Base-by-base conservation (phyloP, 148 eudicot genomes). In the Silene latifolia region DNA sequence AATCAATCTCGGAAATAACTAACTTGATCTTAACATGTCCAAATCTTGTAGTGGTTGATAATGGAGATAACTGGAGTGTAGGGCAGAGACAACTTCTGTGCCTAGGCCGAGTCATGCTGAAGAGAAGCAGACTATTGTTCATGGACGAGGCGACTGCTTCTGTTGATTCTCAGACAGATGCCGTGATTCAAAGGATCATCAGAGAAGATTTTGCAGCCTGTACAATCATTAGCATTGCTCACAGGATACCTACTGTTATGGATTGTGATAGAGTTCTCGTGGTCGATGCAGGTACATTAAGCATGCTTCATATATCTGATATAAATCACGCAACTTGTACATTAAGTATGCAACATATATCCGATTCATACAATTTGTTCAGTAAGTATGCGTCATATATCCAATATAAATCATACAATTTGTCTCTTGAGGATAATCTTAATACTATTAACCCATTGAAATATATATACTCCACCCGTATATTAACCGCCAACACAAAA, bases 71-170 rank as follows among this genome's bases (percentile, higher is more conserved):
- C 75, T 95, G 99, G 99, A 95, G 99, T 17, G 97, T 92, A 66
- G 99, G 99, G 66, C 97, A 95, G 78, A 88, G 96, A 76, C 97
- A 95, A 74, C 97, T 95, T 68, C 87, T 95, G 4, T 92, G 99
- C 83, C 75, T 95, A 75, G 97, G 99, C 74, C 73, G 99, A 63
- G 96, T 95, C 24, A 88, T 95, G 96, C 82, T 95, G 25, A 95
- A 95, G 83, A 87, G 27, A 61, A 92, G 97, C 83, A 74, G 88
- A 24, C 85, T 95, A 20, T 66, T 95, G 78, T 95, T 95, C 63
- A 89, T 95, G 99, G 99, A 95, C 35, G 99, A 95, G 85, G 99
- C 99, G 11, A 95, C 98, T 13, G 99, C 97, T 15, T 95, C 97
- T 5, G 98, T 95, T 21, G 99, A 95, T 87, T 92, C 98, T 39